Evolutionary conservation across 1,284 basidiomycete species (phyloP).

Genomic region (Pseudozyma sp.): DNA sequence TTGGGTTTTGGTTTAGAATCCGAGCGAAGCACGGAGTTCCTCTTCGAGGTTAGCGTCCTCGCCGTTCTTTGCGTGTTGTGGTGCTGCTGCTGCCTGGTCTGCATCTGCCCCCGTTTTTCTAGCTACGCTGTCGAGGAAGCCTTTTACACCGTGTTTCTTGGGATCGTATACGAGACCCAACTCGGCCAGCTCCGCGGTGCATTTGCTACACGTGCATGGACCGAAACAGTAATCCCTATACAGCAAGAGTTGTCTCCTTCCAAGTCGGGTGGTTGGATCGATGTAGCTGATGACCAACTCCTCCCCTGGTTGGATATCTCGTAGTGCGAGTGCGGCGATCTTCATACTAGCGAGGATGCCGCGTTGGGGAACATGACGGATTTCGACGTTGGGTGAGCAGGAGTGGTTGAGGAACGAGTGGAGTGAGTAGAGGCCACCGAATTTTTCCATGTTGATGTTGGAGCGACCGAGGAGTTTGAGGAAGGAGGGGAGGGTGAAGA

Average conservation of each 20-base stretch:
- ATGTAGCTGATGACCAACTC: conserved; percentile 82
- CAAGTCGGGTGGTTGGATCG: conserved; percentile 74
- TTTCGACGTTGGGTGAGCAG: conserved; percentile 81
- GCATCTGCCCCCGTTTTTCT: conserved; percentile 14
- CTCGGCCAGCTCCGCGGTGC: conserved; percentile 71
- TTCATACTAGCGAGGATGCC: conserved; percentile 73
- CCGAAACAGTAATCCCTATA: conserved; percentile 69
- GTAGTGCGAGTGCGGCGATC: conserved; percentile 78
- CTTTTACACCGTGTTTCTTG: conserved; percentile 20
- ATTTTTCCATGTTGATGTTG: conserved; percentile 86
- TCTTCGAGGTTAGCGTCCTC: conserved; percentile 45
- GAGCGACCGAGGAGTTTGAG: conserved; percentile 81
- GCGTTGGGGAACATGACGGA: conserved; percentile 77
- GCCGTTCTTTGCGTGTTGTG: neutral
- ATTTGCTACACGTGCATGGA: conserved; percentile 75
- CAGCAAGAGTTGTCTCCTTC: conserved; percentile 74
- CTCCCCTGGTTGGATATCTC: conserved; percentile 77
- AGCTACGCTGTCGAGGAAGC: conserved; percentile 27
- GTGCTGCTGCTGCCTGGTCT: neutral
- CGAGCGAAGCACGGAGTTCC: conserved; percentile 54
- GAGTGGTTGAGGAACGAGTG: conserved; percentile 89
- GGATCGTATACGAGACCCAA: conserved; percentile 24
- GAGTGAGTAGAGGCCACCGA: conserved; percentile 85
- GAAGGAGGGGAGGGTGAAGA: conserved; percentile 82
- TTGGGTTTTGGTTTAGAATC: conserved; percentile 33